Percentiles rank a stretch among this genome's conserved stretches.
phyloP scores from a whole-genome alignment of 768 basidiomycete genomes.

The Hypsizygus marmoreus region DNA sequence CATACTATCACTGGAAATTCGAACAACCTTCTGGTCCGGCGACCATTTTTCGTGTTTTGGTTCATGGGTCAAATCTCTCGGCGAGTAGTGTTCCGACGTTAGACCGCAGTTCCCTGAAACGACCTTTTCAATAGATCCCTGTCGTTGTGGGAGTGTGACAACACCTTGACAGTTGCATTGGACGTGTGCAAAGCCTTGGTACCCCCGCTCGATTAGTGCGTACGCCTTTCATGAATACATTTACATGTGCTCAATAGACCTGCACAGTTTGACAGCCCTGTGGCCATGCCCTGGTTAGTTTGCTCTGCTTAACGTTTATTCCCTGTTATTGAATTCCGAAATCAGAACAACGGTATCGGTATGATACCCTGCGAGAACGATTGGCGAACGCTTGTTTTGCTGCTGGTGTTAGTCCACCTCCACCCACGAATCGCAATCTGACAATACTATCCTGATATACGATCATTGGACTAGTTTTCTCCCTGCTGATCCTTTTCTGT shows the following conservation, averaged over 20 bases:
- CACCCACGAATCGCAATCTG: slow-evolving; percentile 38
- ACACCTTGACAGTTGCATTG: slow-evolving; percentile 57
- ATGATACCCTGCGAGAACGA: slow-evolving; percentile 46
- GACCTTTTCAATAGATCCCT: slow-evolving; percentile 42
- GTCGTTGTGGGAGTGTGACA: slow-evolving; percentile 62
- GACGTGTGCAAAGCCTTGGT: slow-evolving; percentile 65
- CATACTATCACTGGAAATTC: slow-evolving; percentile 60
- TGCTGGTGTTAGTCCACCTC: slow-evolving; percentile 49
- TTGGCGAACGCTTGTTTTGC: slow-evolving; percentile 47
- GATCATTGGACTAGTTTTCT: no score
- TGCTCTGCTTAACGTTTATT: background rate
- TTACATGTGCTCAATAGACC: slow-evolving; percentile 11
- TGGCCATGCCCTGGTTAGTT: slow-evolving; percentile 66
- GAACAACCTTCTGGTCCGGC: slow-evolving; percentile 48
- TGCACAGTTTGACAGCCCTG: slow-evolving; percentile 46
- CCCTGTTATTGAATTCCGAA: slow-evolving; percentile 12
- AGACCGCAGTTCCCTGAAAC: no score
- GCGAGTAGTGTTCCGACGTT: slow-evolving; percentile 28
- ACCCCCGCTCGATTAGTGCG: slow-evolving; percentile 57
- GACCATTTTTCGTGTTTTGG: slow-evolving; percentile 75
- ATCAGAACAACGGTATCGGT: slow-evolving; percentile 54
- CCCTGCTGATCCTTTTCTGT: slow-evolving; percentile 10
- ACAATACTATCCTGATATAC: no score
- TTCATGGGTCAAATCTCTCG: slow-evolving; percentile 72
- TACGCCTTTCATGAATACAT: slow-evolving; percentile 14